A percentile compares a stretch with the other conserved stretches of the same genome.
phyloP scores from a whole-genome alignment of 2,329 filamentous ascomycete species.

The Daldinia sp. region DNA sequence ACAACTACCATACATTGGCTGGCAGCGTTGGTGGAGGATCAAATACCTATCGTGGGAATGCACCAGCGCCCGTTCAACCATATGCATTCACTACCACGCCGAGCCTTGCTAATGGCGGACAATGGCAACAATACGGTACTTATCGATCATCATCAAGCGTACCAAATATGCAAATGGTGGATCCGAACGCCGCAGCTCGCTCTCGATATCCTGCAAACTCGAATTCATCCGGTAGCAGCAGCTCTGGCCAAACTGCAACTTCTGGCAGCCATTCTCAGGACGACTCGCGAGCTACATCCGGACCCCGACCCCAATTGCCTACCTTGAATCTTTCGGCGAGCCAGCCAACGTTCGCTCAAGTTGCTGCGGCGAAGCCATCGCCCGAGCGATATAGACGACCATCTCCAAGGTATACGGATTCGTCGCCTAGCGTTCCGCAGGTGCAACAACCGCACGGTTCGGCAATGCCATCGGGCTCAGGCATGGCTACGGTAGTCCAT shows the following conservation, averaged over 20 bases:
- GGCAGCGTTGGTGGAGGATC: conserved; percentile 54
- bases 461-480: conserved; percentile 58
- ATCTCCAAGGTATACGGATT: conserved; percentile 64
- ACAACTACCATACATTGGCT: conserved; percentile 60
- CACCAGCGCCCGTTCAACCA: conserved; percentile 70
- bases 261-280: conserved; percentile 58
- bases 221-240: conserved; percentile 10
- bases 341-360: conserved; percentile 63
- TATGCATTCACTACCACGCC: conserved; percentile 81
- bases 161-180: conserved; percentile 52
- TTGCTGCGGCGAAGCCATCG: conserved; percentile 70
- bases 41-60: conserved; percentile 62
- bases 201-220: conserved; percentile 26
- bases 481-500: conserved; percentile 63
- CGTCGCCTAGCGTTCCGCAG: conserved; percentile 45
- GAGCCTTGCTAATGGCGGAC: conserved; percentile 63
- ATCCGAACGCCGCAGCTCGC: conserved; percentile 46
- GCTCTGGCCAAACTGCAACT: conserved; percentile 34
- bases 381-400: conserved; percentile 85
- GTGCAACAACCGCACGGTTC: conserved; percentile 49
- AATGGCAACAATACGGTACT: conserved; percentile 60
- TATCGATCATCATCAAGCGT: conserved; percentile 58
- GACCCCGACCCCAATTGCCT: conserved; percentile 55
- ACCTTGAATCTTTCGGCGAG: conserved; percentile 49
- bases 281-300: conserved; percentile 56